Conservation (phyloP, 2,329 filamentous ascomycete genomes). For the Anisogramma anomala region DNA sequence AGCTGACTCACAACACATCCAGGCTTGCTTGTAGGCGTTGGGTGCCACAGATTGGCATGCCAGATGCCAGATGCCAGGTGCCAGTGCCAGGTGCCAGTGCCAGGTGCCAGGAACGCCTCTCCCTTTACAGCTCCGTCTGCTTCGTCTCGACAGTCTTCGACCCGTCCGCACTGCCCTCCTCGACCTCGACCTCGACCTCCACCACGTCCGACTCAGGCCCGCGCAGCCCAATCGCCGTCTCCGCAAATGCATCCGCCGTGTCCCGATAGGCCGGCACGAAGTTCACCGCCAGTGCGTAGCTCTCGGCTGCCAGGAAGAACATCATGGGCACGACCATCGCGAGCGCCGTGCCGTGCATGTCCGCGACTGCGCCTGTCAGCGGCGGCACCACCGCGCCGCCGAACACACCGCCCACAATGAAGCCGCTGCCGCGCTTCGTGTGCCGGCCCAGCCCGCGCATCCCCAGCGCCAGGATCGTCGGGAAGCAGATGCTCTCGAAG, state of each 20-base stretch:
- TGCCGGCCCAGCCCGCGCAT: constrained; percentile 66
- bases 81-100: no score
- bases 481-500: constrained; percentile 73
- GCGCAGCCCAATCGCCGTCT: constrained; percentile 31
- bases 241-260: constrained; percentile 47
- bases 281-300: constrained; percentile 51
- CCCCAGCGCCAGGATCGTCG: constrained; percentile 66
- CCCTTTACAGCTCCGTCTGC: constrained; percentile 3
- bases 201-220: constrained; percentile 7
- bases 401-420: constrained; percentile 57
- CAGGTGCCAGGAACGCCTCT: no score
- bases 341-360: constrained; percentile 45
- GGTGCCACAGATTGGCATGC: no score
- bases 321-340: constrained; percentile 55
- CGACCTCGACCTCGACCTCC: constrained; percentile 8
- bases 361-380: constrained; percentile 56
- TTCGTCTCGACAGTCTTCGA: constrained; percentile 12
- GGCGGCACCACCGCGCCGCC: constrained; percentile 67
- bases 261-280: constrained; percentile 52
- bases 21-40: no score
- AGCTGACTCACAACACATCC: no score
- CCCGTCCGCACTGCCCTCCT: constrained; percentile 8
- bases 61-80: no score
- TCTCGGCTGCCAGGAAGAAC: constrained; percentile 46
- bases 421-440: constrained; percentile 65